Percentiles rank a stretch among this genome's conserved stretches.
Evolutionary conservation across 2,329 filamentous ascomycete species (phyloP).

Genomic region (Cladophialophora psammophila): DNA sequence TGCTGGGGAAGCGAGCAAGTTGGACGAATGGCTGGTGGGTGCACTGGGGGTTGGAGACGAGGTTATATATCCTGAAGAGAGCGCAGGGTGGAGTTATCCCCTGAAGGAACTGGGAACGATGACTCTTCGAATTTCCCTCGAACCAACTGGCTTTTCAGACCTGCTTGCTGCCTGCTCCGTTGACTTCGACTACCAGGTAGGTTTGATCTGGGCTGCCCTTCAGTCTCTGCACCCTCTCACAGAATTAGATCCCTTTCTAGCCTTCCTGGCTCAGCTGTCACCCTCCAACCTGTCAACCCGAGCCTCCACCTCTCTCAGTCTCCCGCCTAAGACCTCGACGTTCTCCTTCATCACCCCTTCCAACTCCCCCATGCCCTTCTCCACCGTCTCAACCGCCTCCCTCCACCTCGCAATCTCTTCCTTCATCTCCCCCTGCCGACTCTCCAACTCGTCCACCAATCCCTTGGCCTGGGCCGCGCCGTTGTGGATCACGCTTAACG

Average conservation of each 20-base stretch:
- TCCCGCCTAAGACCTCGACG: slow-evolving; percentile 82
- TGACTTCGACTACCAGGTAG: too few species aligned
- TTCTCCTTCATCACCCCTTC: slow-evolving; percentile 77
- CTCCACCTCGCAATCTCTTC: slow-evolving; percentile 86
- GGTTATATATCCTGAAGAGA: slow-evolving; percentile 59
- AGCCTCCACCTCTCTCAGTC: slow-evolving; percentile 86
- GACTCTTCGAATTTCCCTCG: neutral
- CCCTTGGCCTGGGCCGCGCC: slow-evolving; percentile 83
- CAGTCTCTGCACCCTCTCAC: neutral
- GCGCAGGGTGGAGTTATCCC: slow-evolving; percentile 23
- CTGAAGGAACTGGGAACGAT: neutral
- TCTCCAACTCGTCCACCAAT: slow-evolving; percentile 78
- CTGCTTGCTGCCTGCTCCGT: too few species aligned
- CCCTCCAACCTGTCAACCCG: slow-evolving; percentile 59
- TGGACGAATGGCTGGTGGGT: slow-evolving; percentile 62
- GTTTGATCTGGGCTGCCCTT: too few species aligned
- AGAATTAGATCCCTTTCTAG: neutral
- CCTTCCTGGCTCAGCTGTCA: neutral
- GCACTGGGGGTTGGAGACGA: slow-evolving; percentile 61
- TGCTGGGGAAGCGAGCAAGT: slow-evolving; percentile 39
- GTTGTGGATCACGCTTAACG: slow-evolving; percentile 81
- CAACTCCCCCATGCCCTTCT: slow-evolving; percentile 74
- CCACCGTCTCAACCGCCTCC: slow-evolving; percentile 79
- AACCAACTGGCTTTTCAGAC: too few species aligned
- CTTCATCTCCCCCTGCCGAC: slow-evolving; percentile 80